A percentile compares a stretch with the other conserved stretches of the same genome.
Evolutionary conservation across 148 eudicot species (phyloP).

Genomic region (Selenicereus undatus): DNA sequence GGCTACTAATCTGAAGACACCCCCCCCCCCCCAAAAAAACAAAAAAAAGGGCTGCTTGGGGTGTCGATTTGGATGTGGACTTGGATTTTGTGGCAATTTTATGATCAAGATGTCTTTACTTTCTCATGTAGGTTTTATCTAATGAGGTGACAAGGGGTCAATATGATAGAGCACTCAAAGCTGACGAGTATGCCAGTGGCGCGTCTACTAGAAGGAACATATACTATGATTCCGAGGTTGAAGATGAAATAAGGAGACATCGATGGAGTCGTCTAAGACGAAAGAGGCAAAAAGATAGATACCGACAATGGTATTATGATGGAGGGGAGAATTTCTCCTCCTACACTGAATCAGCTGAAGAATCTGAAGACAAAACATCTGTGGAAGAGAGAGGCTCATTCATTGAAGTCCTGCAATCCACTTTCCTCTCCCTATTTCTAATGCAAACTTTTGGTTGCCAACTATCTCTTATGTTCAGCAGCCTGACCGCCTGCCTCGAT

Average conservation of each 20-base stretch:
- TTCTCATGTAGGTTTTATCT: constrained; percentile 48
- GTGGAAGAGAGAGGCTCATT: constrained; percentile 60
- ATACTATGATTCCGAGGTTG: constrained; percentile 36
- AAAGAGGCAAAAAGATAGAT: constrained; percentile 45
- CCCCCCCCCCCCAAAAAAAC: too few species aligned
- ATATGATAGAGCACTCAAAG: constrained; percentile 50
- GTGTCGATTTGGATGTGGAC: not conserved
- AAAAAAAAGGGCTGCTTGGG: too few species aligned
- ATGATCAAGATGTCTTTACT: constrained; percentile 6
- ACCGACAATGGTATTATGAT: constrained; percentile 32
- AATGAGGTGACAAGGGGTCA: constrained; percentile 53
- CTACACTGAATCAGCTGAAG: constrained; percentile 37
- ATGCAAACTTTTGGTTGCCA: constrained; percentile 65
- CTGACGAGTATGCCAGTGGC: constrained; percentile 25
- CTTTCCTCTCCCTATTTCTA: constrained; percentile 60
- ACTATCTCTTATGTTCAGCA: constrained; percentile 62
- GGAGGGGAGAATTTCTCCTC: constrained; percentile 34
- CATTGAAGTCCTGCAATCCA: constrained; percentile 56
- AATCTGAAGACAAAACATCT: constrained; percentile 26
- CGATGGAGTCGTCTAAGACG: constrained; percentile 54
- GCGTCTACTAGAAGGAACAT: constrained; percentile 31
- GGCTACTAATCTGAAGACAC: too few species aligned
- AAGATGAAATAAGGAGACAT: constrained; percentile 43
- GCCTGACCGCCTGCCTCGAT: constrained; percentile 63
- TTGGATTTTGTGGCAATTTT: not conserved